Evolutionary conservation across 1,284 basidiomycete species (phyloP).

Genomic region (Xerocomus nothofagi): DNA sequence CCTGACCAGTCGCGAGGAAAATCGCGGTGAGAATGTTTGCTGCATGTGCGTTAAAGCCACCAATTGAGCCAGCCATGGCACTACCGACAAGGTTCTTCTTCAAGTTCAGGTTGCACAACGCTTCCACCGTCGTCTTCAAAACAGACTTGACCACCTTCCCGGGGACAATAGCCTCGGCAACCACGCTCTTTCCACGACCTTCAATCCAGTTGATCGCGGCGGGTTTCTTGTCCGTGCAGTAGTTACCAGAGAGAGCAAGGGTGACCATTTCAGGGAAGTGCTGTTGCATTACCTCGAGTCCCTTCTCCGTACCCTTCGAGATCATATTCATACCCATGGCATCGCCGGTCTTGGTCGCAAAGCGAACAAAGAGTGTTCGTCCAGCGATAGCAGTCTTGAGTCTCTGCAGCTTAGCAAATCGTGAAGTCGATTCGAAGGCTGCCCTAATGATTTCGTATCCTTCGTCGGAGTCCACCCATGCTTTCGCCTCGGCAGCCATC

Average conservation of each 20-base stretch:
- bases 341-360: conserved; percentile 94
- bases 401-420: conserved; percentile 82
- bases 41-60: conserved; percentile 99
- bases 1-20: conserved; percentile 96
- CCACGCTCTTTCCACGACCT: conserved; percentile 96
- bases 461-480: conserved; percentile 86
- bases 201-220: conserved; percentile 99
- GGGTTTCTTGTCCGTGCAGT: conserved; percentile 99
- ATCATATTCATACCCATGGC: conserved; percentile 99
- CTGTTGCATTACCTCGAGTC: conserved; percentile 78
- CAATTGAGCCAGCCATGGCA: conserved; percentile 96
- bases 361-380: conserved; percentile 92
- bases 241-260: conserved; percentile 95
- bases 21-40: conserved; percentile 97
- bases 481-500: conserved; percentile 81
- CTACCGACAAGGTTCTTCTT: conserved; percentile 99
- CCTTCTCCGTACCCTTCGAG: conserved; percentile 93
- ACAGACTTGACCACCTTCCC: conserved; percentile 88
- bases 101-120: conserved; percentile 88
- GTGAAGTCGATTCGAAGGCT: conserved; percentile 93
- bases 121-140: conserved; percentile 93
- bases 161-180: conserved; percentile 93
- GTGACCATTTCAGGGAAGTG: conserved; percentile 93
- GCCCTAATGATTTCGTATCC: conserved; percentile 78
- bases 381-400: conserved; percentile 89